A percentile compares a stretch with the other conserved stretches of the same genome.
phyloP scores from a whole-genome alignment of 345 rosid species.

The Eucalyptus regnans region DNA sequence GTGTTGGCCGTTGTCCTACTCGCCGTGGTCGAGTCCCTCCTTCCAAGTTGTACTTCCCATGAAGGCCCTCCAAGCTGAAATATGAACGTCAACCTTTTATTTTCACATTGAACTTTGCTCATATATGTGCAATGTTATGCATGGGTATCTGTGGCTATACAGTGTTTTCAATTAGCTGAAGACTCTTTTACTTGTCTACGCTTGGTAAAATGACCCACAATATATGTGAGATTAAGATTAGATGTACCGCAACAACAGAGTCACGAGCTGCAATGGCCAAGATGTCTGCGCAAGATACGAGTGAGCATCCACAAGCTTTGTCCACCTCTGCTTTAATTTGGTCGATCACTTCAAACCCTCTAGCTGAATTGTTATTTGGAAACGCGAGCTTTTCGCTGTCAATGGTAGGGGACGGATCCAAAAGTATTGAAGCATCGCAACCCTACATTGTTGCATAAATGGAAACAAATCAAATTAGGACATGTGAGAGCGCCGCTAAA shows the following conservation, averaged over 20 bases:
- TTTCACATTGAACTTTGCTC: too few species aligned
- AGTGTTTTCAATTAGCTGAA: not conserved
- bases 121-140: too few species aligned
- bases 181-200: not conserved
- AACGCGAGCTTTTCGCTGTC: constrained; percentile 42
- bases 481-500: not conserved
- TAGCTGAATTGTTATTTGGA: constrained; percentile 20
- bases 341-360: constrained; percentile 64
- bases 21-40: too few species aligned
- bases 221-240: not conserved
- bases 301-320: constrained; percentile 27
- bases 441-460: constrained; percentile 1
- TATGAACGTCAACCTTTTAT: too few species aligned
- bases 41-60: too few species aligned
- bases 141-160: too few species aligned
- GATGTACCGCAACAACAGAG: constrained; percentile 39
- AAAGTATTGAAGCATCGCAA: constrained; percentile 60
- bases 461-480: not conserved
- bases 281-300: constrained; percentile 64
- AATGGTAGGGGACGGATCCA: constrained; percentile 38
- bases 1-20: not conserved
- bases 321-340: constrained; percentile 45
- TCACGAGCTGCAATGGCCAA: constrained; percentile 56
- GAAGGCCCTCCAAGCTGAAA: too few species aligned
- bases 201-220: not conserved